A percentile compares a stretch with the other conserved stretches of the same genome.
phyloP scores from a whole-genome alignment of 768 basidiomycete genomes.

The Trametes coccinea region DNA sequence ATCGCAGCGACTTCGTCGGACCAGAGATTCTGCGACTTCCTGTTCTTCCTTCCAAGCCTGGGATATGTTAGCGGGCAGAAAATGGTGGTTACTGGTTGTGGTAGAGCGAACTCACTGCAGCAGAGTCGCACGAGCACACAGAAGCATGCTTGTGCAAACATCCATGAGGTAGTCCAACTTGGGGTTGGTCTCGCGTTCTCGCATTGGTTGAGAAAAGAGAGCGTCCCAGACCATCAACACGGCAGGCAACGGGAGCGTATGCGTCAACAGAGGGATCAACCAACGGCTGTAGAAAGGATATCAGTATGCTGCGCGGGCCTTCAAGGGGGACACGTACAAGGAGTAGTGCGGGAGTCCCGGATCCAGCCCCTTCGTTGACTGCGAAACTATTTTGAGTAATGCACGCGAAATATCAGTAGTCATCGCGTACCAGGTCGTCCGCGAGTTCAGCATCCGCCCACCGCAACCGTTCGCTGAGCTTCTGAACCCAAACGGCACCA shows the following conservation, averaged over 20 bases:
- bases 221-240: slow-evolving; percentile 71
- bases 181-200: slow-evolving; percentile 52
- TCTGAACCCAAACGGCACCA: slow-evolving; percentile 60
- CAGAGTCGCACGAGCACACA: slow-evolving; percentile 54
- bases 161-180: slow-evolving; percentile 73
- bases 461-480: slow-evolving; percentile 56
- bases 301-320: background rate
- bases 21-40: slow-evolving; percentile 54
- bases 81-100: too few species aligned
- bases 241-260: slow-evolving; percentile 65
- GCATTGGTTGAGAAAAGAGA: slow-evolving; percentile 59
- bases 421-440: slow-evolving; percentile 52
- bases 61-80: background rate
- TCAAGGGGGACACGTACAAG: slow-evolving; percentile 49
- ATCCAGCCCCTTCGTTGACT: slow-evolving; percentile 68
- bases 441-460: slow-evolving; percentile 68
- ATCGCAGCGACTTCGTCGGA: slow-evolving; percentile 41
- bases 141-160: slow-evolving; percentile 67
- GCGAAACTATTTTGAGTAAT: background rate
- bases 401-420: background rate
- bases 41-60: slow-evolving; percentile 55
- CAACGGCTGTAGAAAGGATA: slow-evolving; percentile 53
- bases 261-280: slow-evolving; percentile 70
- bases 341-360: slow-evolving; percentile 78
- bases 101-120: slow-evolving; percentile 39